Percentiles rank a stretch among this genome's conserved stretches.
These are phyloP conservation scores for Lipomyces yarrowii DNA, from an alignment of 1,139 yeast genomes.

Conservation along the genomic window DNA sequence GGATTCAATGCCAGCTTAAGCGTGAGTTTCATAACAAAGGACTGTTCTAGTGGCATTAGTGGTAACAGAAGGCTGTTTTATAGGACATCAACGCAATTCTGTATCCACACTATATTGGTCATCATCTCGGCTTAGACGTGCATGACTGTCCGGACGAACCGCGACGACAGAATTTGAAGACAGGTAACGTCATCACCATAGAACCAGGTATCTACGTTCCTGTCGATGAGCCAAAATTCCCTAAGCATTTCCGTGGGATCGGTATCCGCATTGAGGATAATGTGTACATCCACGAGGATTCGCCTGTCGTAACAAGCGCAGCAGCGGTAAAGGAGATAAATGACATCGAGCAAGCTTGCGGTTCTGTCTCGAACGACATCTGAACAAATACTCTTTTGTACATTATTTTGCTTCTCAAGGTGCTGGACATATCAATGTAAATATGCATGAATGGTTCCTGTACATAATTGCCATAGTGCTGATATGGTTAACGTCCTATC, in stretches of 20 bases:
- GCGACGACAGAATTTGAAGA: constrained; percentile 41
- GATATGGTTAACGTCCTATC: neutral
- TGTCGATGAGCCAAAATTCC: constrained; percentile 61
- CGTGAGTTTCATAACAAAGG: constrained; percentile 7
- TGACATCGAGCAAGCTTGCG: constrained; percentile 60
- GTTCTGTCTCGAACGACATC: constrained; percentile 1
- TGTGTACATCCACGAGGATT: constrained; percentile 68
- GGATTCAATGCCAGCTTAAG: constrained; percentile 55
- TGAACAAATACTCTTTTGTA: neutral
- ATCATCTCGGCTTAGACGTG: constrained; percentile 85
- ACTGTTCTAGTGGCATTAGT: neutral
- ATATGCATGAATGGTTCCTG: constrained; percentile 5
- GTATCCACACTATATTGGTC: constrained; percentile 96
- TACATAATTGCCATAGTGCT: neutral
- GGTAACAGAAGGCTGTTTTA: neutral
- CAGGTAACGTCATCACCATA: constrained; percentile 81
- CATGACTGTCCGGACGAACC: constrained; percentile 33
- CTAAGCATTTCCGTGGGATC: constrained; percentile 79
- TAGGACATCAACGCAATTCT: constrained; percentile 45
- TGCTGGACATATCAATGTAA: neutral
- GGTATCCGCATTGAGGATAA: constrained; percentile 97
- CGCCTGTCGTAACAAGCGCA: constrained; percentile 65
- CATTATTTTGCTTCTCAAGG: neutral
- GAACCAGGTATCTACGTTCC: constrained; percentile 97
- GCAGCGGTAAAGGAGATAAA: constrained; percentile 83